Percentiles rank a stretch among this genome's conserved stretches.
Conservation (phyloP, 2,329 filamentous ascomycete genomes). For the Pleochaeta shiraiana region DNA sequence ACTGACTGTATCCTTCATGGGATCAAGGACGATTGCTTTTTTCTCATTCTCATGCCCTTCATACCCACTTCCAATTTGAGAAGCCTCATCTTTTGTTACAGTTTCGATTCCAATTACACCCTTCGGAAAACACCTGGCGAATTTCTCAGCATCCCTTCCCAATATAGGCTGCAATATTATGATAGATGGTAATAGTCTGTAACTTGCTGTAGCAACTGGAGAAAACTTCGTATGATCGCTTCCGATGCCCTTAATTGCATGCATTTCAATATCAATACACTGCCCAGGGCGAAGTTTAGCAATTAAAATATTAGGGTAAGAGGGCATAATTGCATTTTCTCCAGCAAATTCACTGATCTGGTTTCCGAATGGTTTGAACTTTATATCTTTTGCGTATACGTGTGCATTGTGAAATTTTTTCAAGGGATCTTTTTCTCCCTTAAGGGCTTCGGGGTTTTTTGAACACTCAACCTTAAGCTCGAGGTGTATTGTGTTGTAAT, state of each 20-base stretch:
- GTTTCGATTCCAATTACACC: constrained; percentile 70
- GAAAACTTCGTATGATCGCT: constrained; percentile 95
- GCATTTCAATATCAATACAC: constrained; percentile 65
- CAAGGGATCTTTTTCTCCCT: constrained; percentile 55
- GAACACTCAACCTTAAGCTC: constrained; percentile 60
- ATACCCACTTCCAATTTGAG: constrained; percentile 37
- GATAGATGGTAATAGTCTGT: constrained; percentile 78
- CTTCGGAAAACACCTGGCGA: constrained; percentile 67
- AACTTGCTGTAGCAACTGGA: constrained; percentile 83
- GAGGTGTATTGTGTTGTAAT: constrained; percentile 76
- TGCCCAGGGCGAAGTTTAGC: constrained; percentile 88
- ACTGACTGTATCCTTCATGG: constrained; percentile 90
- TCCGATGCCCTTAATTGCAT: constrained; percentile 88
- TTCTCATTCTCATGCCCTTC: constrained; percentile 55
- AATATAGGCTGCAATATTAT: constrained; percentile 65
- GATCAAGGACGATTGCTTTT: constrained; percentile 70
- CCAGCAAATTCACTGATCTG: constrained; percentile 49
- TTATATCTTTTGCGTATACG: constrained; percentile 58
- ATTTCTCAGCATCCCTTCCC: constrained; percentile 72
- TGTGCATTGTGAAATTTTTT: constrained; percentile 75
- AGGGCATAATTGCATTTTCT: constrained; percentile 45
- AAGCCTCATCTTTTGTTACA: constrained; percentile 45
- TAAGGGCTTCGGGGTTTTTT: constrained; percentile 48
- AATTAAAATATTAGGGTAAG: constrained; percentile 83
- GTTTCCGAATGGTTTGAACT: constrained; percentile 52